phyloP scores from a whole-genome alignment of 2,329 filamentous ascomycete species.

The Colletotrichum lindemuthianum region DNA sequence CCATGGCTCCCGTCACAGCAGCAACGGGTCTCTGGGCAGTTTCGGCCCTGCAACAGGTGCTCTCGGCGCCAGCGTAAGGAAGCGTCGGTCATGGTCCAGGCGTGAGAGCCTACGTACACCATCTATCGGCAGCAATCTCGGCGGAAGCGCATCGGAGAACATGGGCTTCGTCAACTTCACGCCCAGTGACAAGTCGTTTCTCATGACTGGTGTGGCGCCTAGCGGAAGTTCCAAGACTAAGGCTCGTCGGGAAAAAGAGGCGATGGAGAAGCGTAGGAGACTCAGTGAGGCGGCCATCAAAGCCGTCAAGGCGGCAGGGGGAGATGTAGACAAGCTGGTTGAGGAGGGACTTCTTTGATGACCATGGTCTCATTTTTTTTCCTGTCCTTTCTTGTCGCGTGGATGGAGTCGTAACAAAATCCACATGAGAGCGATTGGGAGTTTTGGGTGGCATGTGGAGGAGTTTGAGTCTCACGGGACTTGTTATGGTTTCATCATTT shows the following conservation, averaged over 20 bases:
- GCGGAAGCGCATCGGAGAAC: constrained; percentile 43
- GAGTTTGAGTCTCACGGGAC: not conserved
- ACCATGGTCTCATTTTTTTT: constrained; percentile 46
- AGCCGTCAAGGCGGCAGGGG: constrained; percentile 76
- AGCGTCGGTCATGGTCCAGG: constrained; percentile 44
- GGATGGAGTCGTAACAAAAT: constrained; percentile 2
- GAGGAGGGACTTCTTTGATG: constrained; percentile 55
- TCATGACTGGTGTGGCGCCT: constrained; percentile 91
- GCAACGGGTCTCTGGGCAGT: constrained; percentile 47
- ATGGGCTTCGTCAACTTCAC: constrained; percentile 91
- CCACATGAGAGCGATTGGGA: constrained; percentile 21
- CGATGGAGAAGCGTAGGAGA: constrained; percentile 76
- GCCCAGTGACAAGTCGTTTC: constrained; percentile 77
- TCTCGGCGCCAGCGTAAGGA: constrained; percentile 52
- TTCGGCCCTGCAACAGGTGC: constrained; percentile 45
- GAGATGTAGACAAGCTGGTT: constrained; percentile 67
- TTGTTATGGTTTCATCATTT: not conserved
- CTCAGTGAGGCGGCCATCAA: constrained; percentile 75
- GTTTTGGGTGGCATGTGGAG: constrained; percentile 3
- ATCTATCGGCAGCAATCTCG: constrained; percentile 41
- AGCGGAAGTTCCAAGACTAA: constrained; percentile 95
- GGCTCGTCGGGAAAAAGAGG: constrained; percentile 89
- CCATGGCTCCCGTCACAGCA: constrained; percentile 49
- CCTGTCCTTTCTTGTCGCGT: not conserved
- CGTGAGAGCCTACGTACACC: constrained; percentile 44